These are phyloP conservation scores for Tremellales sp. DNA, from an alignment of 1,284 basidiomycete genomes.

Conservation along the genomic window DNA sequence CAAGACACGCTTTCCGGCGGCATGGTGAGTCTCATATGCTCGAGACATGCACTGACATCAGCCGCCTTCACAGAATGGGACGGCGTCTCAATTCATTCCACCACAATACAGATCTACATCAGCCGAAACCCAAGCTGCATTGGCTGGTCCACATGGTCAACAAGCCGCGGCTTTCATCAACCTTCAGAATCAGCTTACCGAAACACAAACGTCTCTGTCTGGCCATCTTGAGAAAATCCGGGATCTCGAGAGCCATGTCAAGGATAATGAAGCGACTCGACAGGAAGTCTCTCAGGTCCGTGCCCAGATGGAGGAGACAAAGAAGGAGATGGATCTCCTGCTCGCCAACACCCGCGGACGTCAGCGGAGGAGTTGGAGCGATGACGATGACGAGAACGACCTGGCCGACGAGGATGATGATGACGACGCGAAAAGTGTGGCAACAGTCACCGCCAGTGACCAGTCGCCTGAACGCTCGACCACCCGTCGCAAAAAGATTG, in stretches of 20 bases:
- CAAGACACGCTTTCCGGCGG: constrained; percentile 86
- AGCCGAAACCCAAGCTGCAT: constrained; percentile 42
- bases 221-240: constrained; percentile 81
- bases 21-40: constrained; percentile 54
- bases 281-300: constrained; percentile 69
- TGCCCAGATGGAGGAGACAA: constrained; percentile 63
- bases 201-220: constrained; percentile 76
- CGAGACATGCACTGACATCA: constrained; percentile 12
- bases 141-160: constrained; percentile 42
- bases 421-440: constrained; percentile 44
- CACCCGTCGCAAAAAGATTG: constrained; percentile 4
- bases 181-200: constrained; percentile 76
- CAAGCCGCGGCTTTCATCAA: constrained; percentile 52
- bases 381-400: constrained; percentile 47
- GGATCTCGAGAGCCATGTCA: constrained; percentile 57
- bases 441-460: constrained; percentile 38
- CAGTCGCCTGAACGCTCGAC: constrained; percentile 45
- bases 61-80: constrained; percentile 52
- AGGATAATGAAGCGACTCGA: constrained; percentile 62
- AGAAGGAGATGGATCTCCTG: constrained; percentile 40
- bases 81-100: constrained; percentile 40
- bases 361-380: constrained; percentile 42
- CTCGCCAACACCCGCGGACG: constrained; percentile 33
- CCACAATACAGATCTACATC: constrained; percentile 43
- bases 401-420: constrained; percentile 53